Percentiles rank a stretch among this genome's conserved stretches.
phyloP scores from a whole-genome alignment of 345 rosid genomes.

The Populus euphratica region DNA sequence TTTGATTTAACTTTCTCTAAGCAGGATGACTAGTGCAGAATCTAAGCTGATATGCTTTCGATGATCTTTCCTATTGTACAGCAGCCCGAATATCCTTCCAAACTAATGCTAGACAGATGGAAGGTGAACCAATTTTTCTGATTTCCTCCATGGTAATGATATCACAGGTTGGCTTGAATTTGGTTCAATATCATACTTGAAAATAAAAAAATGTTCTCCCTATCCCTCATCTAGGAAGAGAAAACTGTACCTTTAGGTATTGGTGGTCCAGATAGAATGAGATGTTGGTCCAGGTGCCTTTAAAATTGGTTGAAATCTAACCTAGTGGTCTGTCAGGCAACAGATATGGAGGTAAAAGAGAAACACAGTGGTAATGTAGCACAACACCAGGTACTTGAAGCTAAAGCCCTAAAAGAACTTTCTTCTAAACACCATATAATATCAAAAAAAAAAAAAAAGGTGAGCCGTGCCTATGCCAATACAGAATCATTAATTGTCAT shows the following conservation, averaged over 20 bases:
- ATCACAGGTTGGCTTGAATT: not conserved
- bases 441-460: not conserved
- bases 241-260: not conserved
- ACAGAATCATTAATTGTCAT: not conserved
- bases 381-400: slow-evolving; percentile 13
- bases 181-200: slow-evolving; percentile 5
- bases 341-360: not conserved
- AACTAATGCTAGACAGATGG: not conserved
- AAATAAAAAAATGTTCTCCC: not conserved
- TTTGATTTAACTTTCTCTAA: not conserved
- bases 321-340: slow-evolving; percentile 23
- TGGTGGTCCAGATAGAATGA: slow-evolving; percentile 21
- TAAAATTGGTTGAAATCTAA: slow-evolving; percentile 30
- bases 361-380: slow-evolving; percentile 2
- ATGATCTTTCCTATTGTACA: not conserved
- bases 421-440: slow-evolving; percentile 4
- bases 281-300: slow-evolving; percentile 25
- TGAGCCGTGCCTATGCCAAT: slow-evolving; percentile 11
- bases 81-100: not conserved
- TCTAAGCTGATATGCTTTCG: not conserved
- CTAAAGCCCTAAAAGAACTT: slow-evolving; percentile 8
- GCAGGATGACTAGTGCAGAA: not conserved
- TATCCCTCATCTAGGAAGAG: not conserved
- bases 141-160: not conserved
- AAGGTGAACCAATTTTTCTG: not conserved